These are phyloP conservation scores for Calonectria naviculata DNA, from an alignment of 2,329 filamentous ascomycete genomes.

Conservation along the genomic window DNA sequence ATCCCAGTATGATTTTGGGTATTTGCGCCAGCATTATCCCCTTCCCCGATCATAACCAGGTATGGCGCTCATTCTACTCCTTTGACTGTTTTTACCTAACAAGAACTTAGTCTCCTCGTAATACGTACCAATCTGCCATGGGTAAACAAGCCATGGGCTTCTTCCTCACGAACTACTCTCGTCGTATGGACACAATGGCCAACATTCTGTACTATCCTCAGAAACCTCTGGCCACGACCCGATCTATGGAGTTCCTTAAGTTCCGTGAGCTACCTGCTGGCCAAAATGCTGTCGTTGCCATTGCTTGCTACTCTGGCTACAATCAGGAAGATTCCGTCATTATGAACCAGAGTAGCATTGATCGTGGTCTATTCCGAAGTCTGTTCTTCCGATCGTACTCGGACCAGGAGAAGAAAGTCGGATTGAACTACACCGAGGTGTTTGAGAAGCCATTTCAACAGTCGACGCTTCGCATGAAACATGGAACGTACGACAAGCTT, in stretches of 20 bases:
- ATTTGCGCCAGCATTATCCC: constrained; percentile 99
- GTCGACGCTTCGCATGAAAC: constrained; percentile 92
- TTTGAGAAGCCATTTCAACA: constrained; percentile 95
- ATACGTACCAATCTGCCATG: constrained; percentile 99
- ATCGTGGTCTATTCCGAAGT: constrained; percentile 96
- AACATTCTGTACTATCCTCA: constrained; percentile 99
- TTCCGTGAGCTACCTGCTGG: constrained; percentile 97
- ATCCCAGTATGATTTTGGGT: constrained; percentile 98
- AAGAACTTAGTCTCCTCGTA: constrained; percentile 84
- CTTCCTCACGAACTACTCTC: constrained; percentile 95
- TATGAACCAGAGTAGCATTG: constrained; percentile 99
- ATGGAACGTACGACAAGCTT: constrained; percentile 96
- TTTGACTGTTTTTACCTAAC: constrained; percentile 8
- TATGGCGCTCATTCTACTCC: constrained; percentile 48
- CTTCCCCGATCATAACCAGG: constrained; percentile 98
- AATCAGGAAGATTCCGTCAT: constrained; percentile 99
- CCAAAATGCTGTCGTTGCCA: constrained; percentile 98
- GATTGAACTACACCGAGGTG: constrained; percentile 89
- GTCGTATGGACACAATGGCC: constrained; percentile 99
- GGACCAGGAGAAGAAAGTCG: constrained; percentile 95
- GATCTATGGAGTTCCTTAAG: constrained; percentile 98
- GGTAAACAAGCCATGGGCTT: constrained; percentile 99
- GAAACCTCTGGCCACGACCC: constrained; percentile 94
- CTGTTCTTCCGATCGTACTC: constrained; percentile 98
- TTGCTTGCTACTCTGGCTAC: constrained; percentile 97